These are phyloP conservation scores for Inosperma sp. DNA, from an alignment of 768 basidiomycete species.

Conservation along the genomic window DNA sequence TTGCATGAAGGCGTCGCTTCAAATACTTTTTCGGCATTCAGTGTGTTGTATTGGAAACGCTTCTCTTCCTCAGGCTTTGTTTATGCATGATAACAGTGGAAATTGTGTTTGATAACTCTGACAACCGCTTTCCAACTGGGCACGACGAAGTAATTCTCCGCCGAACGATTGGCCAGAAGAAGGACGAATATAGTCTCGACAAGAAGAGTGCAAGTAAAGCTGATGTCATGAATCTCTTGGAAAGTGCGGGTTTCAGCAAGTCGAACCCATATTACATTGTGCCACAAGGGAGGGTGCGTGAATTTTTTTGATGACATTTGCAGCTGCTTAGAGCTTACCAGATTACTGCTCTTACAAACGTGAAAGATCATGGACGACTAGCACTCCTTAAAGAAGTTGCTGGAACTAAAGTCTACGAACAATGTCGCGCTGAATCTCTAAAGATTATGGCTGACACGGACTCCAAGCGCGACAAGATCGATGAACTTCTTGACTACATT, in stretches of 20 bases:
- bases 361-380: constrained; percentile 90
- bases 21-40: constrained; percentile 88
- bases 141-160: constrained; percentile 91
- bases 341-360: too few relatives aligned
- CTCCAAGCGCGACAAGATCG: constrained; percentile 85
- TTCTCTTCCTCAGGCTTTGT: constrained; percentile 97
- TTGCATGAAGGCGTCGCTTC: too few relatives aligned
- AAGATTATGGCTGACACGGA: constrained; percentile 97
- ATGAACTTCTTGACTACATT: too few relatives aligned
- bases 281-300: too few relatives aligned
- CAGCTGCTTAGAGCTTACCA: too few relatives aligned
- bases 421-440: constrained; percentile 82
- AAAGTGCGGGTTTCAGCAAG: too few relatives aligned
- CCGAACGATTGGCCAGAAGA: too few relatives aligned
- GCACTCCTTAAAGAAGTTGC: constrained; percentile 97
- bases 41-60: constrained; percentile 66
- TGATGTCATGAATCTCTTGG: too few relatives aligned
- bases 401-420: constrained; percentile 96
- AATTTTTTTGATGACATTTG: constrained; percentile 94
- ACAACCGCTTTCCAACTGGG: constrained; percentile 90
- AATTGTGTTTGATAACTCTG: too few relatives aligned
- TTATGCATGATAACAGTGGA: constrained; percentile 84
- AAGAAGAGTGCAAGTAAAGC: too few relatives aligned
- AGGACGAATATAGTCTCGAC: too few relatives aligned
- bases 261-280: too few relatives aligned